phyloP scores from a whole-genome alignment of 768 basidiomycete genomes.

The Kondoa subrosea region DNA sequence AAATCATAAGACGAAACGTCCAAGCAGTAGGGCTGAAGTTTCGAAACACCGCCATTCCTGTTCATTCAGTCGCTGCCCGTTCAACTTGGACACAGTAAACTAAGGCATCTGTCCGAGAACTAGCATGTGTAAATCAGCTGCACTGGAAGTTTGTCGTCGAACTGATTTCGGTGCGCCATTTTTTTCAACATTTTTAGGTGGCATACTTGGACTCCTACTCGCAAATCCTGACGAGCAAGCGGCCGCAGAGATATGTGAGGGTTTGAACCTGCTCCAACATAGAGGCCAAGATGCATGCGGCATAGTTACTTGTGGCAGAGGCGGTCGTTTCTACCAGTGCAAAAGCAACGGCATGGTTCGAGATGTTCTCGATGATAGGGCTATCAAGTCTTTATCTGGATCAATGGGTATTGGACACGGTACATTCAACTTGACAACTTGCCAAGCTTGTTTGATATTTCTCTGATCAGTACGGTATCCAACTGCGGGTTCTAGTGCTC shows the following conservation, averaged over 20 bases:
- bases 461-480: conserved; percentile 67
- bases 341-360: conserved; percentile 99
- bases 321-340: conserved; percentile 91
- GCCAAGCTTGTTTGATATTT: background rate
- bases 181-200: too few species aligned
- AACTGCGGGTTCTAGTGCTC: conserved; percentile 89
- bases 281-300: conserved; percentile 97
- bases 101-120: too few species aligned
- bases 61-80: too few species aligned
- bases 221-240: conserved; percentile 16
- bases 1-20: too few species aligned
- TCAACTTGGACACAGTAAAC: too few species aligned
- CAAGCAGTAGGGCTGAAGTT: too few species aligned
- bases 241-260: conserved; percentile 41
- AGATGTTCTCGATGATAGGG: conserved; percentile 61
- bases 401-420: conserved; percentile 98
- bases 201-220: conserved; percentile 27
- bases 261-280: conserved; percentile 87
- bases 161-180: too few species aligned
- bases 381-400: conserved; percentile 61
- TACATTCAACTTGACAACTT: conserved; percentile 32
- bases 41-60: too few species aligned
- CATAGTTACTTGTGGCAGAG: conserved; percentile 84
- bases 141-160: too few species aligned
- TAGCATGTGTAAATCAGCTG: too few species aligned